These are phyloP conservation scores for Chalciporus chontae DNA, from an alignment of 768 basidiomycete genomes.

Conservation along the genomic window DNA sequence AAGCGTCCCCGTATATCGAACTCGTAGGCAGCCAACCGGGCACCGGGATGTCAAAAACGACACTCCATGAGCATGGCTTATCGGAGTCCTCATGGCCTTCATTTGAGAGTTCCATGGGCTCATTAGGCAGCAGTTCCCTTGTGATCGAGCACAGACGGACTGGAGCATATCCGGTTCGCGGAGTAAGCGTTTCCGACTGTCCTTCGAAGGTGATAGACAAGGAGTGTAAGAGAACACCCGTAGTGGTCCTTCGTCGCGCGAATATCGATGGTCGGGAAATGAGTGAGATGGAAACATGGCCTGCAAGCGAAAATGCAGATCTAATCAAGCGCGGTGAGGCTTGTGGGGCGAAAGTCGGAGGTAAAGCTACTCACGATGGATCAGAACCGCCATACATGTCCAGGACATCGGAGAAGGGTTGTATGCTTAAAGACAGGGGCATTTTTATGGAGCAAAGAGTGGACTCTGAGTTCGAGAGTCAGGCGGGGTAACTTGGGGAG, in stretches of 20 bases:
- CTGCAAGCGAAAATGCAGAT: constrained; percentile 84
- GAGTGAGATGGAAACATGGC: constrained; percentile 67
- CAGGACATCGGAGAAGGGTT: constrained; percentile 52
- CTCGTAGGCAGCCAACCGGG: constrained; percentile 87
- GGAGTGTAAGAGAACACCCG: constrained; percentile 60
- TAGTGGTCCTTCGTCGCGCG: constrained; percentile 43
- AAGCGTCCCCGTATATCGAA: constrained; percentile 42
- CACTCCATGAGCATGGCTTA: constrained; percentile 61
- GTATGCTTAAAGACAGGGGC: constrained; percentile 64
- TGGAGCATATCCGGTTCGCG: constrained; percentile 62
- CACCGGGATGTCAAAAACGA: constrained; percentile 78
- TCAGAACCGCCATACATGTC: constrained; percentile 73
- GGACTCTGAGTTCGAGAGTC: constrained; percentile 7
- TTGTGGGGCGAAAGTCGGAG: constrained; percentile 1
- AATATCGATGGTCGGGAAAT: constrained; percentile 56
- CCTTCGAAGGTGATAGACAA: constrained; percentile 81
- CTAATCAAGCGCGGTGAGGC: constrained; percentile 37
- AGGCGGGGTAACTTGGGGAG: constrained; percentile 12
- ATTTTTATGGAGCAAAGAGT: constrained; percentile 38
- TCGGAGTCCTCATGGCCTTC: constrained; percentile 58
- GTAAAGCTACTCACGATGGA: constrained; percentile 45
- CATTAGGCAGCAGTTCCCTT: constrained; percentile 50
- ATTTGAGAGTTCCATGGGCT: constrained; percentile 58
- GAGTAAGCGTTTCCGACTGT: constrained; percentile 70
- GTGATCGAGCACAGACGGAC: constrained; percentile 65